Conservation (phyloP, 2,329 filamentous ascomycete genomes). For the Cercospora beticola region DNA sequence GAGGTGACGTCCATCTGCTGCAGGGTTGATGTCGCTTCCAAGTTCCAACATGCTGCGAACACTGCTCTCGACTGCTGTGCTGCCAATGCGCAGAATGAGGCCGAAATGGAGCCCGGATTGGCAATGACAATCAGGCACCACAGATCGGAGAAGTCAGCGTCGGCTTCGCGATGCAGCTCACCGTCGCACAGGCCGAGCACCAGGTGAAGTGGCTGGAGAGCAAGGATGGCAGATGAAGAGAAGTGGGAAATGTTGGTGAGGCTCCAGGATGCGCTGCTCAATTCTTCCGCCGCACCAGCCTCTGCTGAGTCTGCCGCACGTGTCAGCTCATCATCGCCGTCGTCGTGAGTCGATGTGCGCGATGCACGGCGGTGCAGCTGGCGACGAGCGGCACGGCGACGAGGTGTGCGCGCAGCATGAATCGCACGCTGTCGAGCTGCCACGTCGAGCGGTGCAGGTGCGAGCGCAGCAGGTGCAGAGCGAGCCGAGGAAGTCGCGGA, state of each 20-base stretch:
- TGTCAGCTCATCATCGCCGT: neutral
- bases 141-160: neutral
- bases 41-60: neutral
- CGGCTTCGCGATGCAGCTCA: neutral
- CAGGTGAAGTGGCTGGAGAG: neutral
- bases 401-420: neutral
- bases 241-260: neutral
- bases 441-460: slow-evolving; percentile 9
- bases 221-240: neutral
- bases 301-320: neutral
- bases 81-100: neutral
- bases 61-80: neutral
- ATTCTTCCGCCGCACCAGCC: neutral
- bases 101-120: neutral
- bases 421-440: slow-evolving; percentile 13
- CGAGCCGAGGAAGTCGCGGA: neutral
- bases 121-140: neutral
- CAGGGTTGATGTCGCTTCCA: neutral
- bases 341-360: neutral
- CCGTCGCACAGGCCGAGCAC: neutral
- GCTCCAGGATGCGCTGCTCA: neutral
- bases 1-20: neutral
- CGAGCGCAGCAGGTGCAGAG: neutral
- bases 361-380: neutral
- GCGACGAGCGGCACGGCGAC: neutral